A percentile compares a stretch with the other conserved stretches of the same genome.
phyloP scores from a whole-genome alignment of 371 early-diverging fungal genomes.

The Funneliformis caledonium region DNA sequence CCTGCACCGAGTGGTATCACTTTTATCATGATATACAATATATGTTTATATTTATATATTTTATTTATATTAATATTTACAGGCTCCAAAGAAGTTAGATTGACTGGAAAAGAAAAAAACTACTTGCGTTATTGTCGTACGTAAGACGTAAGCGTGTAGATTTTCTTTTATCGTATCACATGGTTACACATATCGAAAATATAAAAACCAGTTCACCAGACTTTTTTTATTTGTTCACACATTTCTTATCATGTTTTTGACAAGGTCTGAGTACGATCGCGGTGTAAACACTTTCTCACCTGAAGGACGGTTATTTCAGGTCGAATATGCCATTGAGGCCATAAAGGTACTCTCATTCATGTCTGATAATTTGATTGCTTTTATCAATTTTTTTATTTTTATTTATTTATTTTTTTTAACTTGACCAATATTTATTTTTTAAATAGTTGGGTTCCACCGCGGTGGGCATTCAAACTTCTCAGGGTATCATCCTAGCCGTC shows the following conservation, averaged over 20 bases:
- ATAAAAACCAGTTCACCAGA: not conserved
- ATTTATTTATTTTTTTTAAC: not conserved
- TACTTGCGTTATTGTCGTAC: not conserved
- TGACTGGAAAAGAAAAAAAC: not conserved
- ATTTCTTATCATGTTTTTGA: slow-evolving; percentile 63
- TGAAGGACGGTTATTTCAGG: slow-evolving; percentile 98
- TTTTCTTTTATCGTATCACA: too few species aligned
- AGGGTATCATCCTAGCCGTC: slow-evolving; percentile 95
- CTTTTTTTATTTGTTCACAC: not conserved
- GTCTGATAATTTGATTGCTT: not conserved
- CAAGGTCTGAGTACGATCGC: slow-evolving; percentile 95
- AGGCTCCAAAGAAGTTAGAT: too few species aligned
- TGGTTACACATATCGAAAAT: not conserved
- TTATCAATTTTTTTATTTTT: not conserved
- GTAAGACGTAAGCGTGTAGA: not conserved
- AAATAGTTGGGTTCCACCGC: slow-evolving; percentile 94
- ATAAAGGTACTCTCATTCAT: slow-evolving; percentile 80
- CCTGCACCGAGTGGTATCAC: slow-evolving; percentile 65
- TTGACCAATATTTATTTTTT: not conserved
- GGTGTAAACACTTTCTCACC: slow-evolving; percentile 99
- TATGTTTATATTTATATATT: not conserved
- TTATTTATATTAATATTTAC: not conserved
- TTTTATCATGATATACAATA: slow-evolving; percentile 53
- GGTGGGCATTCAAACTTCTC: slow-evolving; percentile 93
- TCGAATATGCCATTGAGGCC: slow-evolving; percentile 99